These are phyloP conservation scores for bread wheat (Triticum aestivum) DNA, from an alignment of 176 grass and related monocot genomes.

Conservation along the genomic window DNA sequence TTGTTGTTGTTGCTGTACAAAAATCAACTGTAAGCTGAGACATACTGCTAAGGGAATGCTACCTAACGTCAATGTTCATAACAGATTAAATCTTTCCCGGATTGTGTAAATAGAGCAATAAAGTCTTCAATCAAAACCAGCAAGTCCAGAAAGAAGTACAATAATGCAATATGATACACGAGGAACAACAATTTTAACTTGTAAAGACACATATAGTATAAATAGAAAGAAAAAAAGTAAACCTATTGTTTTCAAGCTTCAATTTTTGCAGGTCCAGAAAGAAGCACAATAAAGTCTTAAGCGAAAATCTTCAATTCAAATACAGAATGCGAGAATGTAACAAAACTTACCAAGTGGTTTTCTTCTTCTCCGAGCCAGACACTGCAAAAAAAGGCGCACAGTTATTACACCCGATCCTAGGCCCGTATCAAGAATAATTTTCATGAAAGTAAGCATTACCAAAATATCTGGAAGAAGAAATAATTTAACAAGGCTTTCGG, in stretches of 20 bases:
- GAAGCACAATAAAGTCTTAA: not conserved
- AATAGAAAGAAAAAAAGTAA: not conserved
- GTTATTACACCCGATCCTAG: conserved; percentile 25
- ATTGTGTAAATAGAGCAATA: not conserved
- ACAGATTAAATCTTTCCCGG: not conserved
- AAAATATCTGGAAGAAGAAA: conserved; percentile 78
- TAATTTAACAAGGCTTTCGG: conserved; percentile 91
- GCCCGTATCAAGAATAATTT: conserved; percentile 19
- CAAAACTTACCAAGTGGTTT: conserved; percentile 55
- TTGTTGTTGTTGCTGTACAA: no score
- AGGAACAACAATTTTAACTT: conserved; percentile 6
- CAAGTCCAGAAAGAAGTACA: not conserved
- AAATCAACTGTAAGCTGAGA: not conserved
- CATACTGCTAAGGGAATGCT: not conserved
- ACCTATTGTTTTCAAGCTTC: not conserved
- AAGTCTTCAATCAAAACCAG: not conserved
- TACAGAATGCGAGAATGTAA: conserved; percentile 3
- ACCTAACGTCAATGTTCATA: not conserved
- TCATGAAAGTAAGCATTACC: conserved; percentile 52
- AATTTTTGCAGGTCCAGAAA: not conserved
- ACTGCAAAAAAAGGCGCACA: conserved; percentile 57
- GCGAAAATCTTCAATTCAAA: conserved; percentile 15
- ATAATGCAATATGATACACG: conserved; percentile 3
- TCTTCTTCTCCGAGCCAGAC: conserved; percentile 58
- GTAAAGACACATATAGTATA: not conserved